A percentile compares a stretch with the other conserved stretches of the same genome.
phyloP scores from a whole-genome alignment of 495 filamentous ascomycete species.

The Durotheca rogersii region DNA sequence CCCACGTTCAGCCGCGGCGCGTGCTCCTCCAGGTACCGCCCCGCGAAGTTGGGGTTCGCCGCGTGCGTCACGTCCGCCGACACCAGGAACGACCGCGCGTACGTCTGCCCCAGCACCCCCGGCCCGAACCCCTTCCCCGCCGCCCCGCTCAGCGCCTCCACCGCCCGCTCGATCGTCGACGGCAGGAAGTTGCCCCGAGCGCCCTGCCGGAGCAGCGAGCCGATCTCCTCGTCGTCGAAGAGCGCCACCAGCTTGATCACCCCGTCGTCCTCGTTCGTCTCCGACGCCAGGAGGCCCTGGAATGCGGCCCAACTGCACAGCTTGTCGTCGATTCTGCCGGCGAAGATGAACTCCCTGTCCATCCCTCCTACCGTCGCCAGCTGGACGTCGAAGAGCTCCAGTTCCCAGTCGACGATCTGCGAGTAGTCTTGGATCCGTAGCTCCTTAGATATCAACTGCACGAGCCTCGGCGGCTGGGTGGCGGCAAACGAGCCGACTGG shows the following conservation, averaged over 20 bases:
- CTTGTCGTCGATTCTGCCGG: slow-evolving; percentile 93
- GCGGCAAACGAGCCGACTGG: slow-evolving; percentile 63
- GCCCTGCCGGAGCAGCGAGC: slow-evolving; percentile 84
- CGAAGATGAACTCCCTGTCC: slow-evolving; percentile 93
- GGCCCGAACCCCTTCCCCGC: slow-evolving; percentile 52
- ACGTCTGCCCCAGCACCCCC: slow-evolving; percentile 75
- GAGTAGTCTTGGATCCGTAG: slow-evolving; percentile 66
- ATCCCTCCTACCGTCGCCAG: slow-evolving; percentile 81
- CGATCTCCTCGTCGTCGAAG: slow-evolving; percentile 97
- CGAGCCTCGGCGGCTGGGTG: slow-evolving; percentile 80
- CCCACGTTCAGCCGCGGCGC: slow-evolving; percentile 88
- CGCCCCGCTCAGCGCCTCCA: slow-evolving; percentile 61
- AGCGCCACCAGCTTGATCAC: slow-evolving; percentile 83
- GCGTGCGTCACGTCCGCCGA: slow-evolving; percentile 94
- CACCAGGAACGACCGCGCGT: slow-evolving; percentile 89
- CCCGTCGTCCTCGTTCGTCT: slow-evolving; percentile 50
- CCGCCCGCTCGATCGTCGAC: slow-evolving; percentile 72
- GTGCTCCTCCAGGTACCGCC: slow-evolving; percentile 79
- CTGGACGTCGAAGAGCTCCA: slow-evolving; percentile 93
- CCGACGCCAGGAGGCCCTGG: slow-evolving; percentile 73
- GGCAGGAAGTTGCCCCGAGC: slow-evolving; percentile 86
- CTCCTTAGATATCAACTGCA: slow-evolving; percentile 75
- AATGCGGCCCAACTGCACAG: slow-evolving; percentile 92
- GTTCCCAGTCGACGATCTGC: slow-evolving; percentile 90
- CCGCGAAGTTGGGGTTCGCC: slow-evolving; percentile 88